Evolutionary conservation across 2,329 filamentous ascomycete genomes (phyloP), one percentile per base, ranked within the genome.

Genomic region (Aspergillus sojae): DNA sequence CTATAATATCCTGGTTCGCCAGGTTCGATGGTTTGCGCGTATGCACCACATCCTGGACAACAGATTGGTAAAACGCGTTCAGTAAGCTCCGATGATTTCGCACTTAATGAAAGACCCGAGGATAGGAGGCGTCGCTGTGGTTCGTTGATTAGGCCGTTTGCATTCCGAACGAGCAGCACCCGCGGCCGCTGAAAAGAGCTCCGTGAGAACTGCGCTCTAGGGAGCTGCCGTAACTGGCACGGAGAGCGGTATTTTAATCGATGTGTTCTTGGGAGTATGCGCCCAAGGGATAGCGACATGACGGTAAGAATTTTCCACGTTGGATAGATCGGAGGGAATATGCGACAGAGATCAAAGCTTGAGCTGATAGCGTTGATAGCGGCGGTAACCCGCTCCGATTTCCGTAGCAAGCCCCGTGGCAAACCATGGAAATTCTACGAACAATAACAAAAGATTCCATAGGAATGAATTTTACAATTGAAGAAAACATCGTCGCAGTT

Each of bases 11-110:
- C 88, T 2, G 87, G 83, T 67, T 85, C 81, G 1, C 82, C 77
- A 41, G 82, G 77, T 54, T 85, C 82, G 56, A 85, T 72, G 5
- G 83, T 84, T 73, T 89, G 87, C 39, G 85, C 81, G 41, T 84
- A 83, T 32, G 87, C 88, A 60, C 88, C 88, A 67, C 88, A 90
- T 68, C 88, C 88, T 34, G 88, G 87, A 72, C 88, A 89, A 28
- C 82, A 81, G 7, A 81, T 61, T 0, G 86, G 86, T 14, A 88
- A 72, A 7, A 64, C 41, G 21, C 72, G 66, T 6, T 65, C 63
- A n/a, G 67, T 11, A 2, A 64, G 50, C 5, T 68, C 65, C n/a
- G 57, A 19, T n/a, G 66, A 36, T 36, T 69, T 62, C 26, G 62
- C 53, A 48, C 9, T 41, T 43, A 60, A 57, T 9, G 63, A 57